Evolutionary conservation across 2,329 filamentous ascomycete species (phyloP).

Genomic region (Hypocrella siamensis): DNA sequence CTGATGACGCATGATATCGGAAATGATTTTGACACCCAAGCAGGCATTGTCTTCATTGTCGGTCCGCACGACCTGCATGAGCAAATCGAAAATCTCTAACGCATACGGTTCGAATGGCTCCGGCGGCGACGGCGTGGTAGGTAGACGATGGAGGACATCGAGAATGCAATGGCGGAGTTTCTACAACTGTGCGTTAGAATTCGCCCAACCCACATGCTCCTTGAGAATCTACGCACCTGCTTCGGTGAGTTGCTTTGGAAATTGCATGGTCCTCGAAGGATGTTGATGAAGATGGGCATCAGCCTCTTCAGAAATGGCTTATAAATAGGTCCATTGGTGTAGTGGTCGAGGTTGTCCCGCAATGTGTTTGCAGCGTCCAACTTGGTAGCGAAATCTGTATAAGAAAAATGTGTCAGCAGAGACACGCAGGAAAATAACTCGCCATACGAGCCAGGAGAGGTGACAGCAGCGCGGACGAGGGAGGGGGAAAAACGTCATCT

Average conservation of each 20-base stretch:
- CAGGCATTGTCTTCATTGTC: constrained; percentile 99
- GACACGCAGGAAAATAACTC: no score
- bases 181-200: constrained; percentile 21
- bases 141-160: constrained; percentile 82
- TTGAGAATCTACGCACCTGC: constrained; percentile 43
- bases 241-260: constrained; percentile 85
- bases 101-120: constrained; percentile 83
- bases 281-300: constrained; percentile 77
- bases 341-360: constrained; percentile 83
- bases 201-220: not conserved
- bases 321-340: constrained; percentile 65
- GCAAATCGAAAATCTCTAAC: constrained; percentile 71
- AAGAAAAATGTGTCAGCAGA: no score
- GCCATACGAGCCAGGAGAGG: not conserved
- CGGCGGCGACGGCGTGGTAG: constrained; percentile 50
- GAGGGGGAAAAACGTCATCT: constrained; percentile 10
- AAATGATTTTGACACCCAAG: constrained; percentile 95
- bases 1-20: constrained; percentile 91
- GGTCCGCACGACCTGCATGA: constrained; percentile 73
- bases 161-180: constrained; percentile 87
- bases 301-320: constrained; percentile 69
- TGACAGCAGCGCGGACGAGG: constrained; percentile 2
- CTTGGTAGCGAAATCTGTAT: constrained; percentile 63
- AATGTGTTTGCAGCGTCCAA: constrained; percentile 70
- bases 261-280: constrained; percentile 71